Evolutionary conservation across 2,329 filamentous ascomycete species (phyloP), one percentile per base, ranked within the genome.

Genomic region (Colletotrichum scovillei): DNA sequence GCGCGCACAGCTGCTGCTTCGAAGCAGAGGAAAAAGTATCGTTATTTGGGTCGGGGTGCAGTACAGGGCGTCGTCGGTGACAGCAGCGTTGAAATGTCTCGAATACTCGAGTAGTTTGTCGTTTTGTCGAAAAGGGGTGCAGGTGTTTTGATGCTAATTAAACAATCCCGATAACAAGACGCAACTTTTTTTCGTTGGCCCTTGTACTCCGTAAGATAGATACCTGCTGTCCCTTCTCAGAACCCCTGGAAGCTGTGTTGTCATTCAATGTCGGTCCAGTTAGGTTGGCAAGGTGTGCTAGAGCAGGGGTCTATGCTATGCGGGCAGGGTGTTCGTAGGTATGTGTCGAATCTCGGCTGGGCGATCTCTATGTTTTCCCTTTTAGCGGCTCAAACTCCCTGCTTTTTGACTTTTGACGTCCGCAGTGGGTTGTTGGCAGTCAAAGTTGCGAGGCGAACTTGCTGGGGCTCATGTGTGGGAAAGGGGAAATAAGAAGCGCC

Each of bases 311-410:
- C 42, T 64, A 35, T 35, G 49, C 49, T 52, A 24, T 38, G 62
- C 52, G 62, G 55, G 32, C 35, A 28, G 26, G 49, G 62, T 26
- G 56, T 30, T 22, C 56, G 59, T 42, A 49, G 42, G 42, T 49
- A 38, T 66, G 42, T 56, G 71, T 38, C 26, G 53, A 69, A 65
- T 69, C 53, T 69, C 71, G 71, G 71, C 62, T 73, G 67, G 67
- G 71, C 67, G 71, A 73, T 66, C 60, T 38, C 53, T 66, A 66
- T 42, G 3, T 19, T 42, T 19, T 42, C 11, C 56, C 35, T 62
- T 70, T 70, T 72, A 63, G 71, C 67, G 71, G 67, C 60, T 63
- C 53, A 30, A 55, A 19, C 26, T 30, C 46, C 62, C 49, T 35
- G 19, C 42, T 49, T 49, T 11, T 30, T 16, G 24, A 1, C n/a